These are phyloP conservation scores for Yamadazyma phyllophila DNA, from an alignment of 805 yeast genomes.

Conservation along the genomic window DNA sequence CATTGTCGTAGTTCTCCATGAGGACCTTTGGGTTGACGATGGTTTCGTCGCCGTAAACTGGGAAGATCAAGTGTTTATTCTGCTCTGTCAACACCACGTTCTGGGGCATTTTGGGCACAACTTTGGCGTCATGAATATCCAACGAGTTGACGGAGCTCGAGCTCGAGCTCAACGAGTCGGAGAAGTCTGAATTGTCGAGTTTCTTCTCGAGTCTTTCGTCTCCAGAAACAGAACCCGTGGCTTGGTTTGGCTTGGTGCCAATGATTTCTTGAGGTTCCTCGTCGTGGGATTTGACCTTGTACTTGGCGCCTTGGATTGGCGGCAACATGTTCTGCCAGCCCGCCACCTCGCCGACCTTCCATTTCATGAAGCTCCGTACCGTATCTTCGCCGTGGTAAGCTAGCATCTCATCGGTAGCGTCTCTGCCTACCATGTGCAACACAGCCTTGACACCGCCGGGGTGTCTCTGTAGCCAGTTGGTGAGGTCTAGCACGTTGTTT, in stretches of 20 bases:
- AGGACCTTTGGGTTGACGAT: conserved; percentile 56
- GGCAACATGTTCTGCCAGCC: conserved; percentile 78
- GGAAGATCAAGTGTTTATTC: conserved; percentile 33
- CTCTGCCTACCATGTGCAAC: conserved; percentile 80
- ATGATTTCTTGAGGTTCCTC: no score
- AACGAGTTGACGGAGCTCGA: neutral
- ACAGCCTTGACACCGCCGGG: conserved; percentile 92
- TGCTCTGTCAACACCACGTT: conserved; percentile 40
- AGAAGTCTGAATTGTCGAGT: conserved; percentile 14
- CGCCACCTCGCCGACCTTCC: conserved; percentile 61
- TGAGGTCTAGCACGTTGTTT: conserved; percentile 58
- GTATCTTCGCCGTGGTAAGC: conserved; percentile 75
- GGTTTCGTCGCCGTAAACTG: conserved; percentile 20
- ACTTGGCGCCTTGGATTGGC: conserved; percentile 79
- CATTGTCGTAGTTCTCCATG: conserved; percentile 58
- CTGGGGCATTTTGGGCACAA: conserved; percentile 54
- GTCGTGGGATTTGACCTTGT: neutral
- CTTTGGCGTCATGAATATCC: conserved; percentile 12
- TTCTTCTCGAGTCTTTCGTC: conserved; percentile 12
- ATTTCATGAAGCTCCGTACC: conserved; percentile 47
- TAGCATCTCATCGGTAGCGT: conserved; percentile 88
- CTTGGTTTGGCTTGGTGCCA: no score
- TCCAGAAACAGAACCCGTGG: neutral
- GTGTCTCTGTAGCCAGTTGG: conserved; percentile 68
- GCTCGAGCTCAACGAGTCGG: conserved; percentile 13